These are phyloP conservation scores for Suhomyces panamericanus DNA, from an alignment of 1,139 yeast genomes.

Conservation along the genomic window DNA sequence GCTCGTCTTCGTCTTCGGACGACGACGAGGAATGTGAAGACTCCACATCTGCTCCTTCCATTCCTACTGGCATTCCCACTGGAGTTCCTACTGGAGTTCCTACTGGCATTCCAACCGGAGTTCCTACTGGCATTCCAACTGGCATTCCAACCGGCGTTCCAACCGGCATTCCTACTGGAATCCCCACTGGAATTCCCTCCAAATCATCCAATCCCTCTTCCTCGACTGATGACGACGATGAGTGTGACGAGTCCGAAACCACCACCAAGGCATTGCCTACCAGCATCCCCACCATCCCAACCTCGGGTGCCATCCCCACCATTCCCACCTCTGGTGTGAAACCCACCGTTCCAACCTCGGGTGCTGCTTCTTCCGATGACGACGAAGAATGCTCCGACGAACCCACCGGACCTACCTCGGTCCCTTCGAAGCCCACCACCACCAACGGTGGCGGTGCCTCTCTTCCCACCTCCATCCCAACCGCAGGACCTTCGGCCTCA, in stretches of 20 bases:
- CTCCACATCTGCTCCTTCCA: slow-evolving; percentile 4
- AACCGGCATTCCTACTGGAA: slow-evolving; percentile 2
- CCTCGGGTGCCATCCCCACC: neutral
- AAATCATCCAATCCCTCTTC: too few relatives aligned
- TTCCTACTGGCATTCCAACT: neutral
- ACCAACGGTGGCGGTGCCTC: neutral
- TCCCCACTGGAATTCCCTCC: slow-evolving; percentile 1
- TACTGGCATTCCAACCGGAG: slow-evolving; percentile 3
- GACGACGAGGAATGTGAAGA: slow-evolving; percentile 15
- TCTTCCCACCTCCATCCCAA: slow-evolving; percentile 1
- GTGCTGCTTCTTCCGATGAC: slow-evolving; percentile 7
- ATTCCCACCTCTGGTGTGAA: neutral
- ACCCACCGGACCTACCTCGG: neutral
- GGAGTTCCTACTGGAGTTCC: neutral
- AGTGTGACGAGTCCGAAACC: too few relatives aligned
- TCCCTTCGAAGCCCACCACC: neutral
- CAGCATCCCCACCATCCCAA: too few relatives aligned
- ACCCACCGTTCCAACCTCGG: slow-evolving; percentile 1
- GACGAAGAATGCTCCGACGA: slow-evolving; percentile 14
- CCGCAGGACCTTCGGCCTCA: slow-evolving; percentile 4
- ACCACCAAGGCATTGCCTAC: too few relatives aligned
- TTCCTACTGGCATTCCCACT: slow-evolving; percentile 1
- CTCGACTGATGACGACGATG: too few relatives aligned
- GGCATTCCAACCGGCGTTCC: slow-evolving; percentile 1
- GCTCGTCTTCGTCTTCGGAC: slow-evolving; percentile 7